Evolutionary conservation across 2,329 filamentous ascomycete species (phyloP).

Genomic region (Botrytis porri): DNA sequence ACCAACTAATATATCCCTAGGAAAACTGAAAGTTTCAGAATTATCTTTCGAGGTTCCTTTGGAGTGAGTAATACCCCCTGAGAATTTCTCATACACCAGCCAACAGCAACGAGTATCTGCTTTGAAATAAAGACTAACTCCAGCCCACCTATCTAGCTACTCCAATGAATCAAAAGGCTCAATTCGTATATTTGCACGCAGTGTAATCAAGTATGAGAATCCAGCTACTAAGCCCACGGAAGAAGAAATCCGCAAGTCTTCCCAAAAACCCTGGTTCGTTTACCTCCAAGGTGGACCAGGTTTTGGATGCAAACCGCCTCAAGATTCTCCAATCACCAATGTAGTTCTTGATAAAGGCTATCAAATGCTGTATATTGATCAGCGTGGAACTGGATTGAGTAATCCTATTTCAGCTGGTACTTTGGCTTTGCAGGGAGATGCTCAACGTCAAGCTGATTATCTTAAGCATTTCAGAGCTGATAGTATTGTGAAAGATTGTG

Average conservation of each 20-base stretch:
- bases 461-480: constrained; percentile 84
- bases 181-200: constrained; percentile 75
- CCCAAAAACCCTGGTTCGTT: constrained; percentile 58
- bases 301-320: constrained; percentile 65
- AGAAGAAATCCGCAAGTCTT: constrained; percentile 43
- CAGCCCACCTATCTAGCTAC: neutral
- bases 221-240: constrained; percentile 41
- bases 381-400: constrained; percentile 84
- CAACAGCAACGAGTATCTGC: constrained; percentile 42
- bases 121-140: constrained; percentile 46
- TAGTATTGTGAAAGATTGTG: constrained; percentile 83
- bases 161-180: constrained; percentile 43
- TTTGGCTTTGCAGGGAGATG: constrained; percentile 61
- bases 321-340: constrained; percentile 69
- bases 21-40: constrained; percentile 75
- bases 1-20: constrained; percentile 42
- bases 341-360: constrained; percentile 75
- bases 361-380: constrained; percentile 82
- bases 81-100: neutral
- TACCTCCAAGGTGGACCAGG: constrained; percentile 66
- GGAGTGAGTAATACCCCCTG: constrained; percentile 67
- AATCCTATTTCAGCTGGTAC: constrained; percentile 74
- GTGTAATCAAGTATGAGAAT: constrained; percentile 63
- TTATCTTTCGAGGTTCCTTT: constrained; percentile 84
- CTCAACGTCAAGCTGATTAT: constrained; percentile 71